phyloP scores from a whole-genome alignment of 2,329 filamentous ascomycete species.

The Nemania abortiva region DNA sequence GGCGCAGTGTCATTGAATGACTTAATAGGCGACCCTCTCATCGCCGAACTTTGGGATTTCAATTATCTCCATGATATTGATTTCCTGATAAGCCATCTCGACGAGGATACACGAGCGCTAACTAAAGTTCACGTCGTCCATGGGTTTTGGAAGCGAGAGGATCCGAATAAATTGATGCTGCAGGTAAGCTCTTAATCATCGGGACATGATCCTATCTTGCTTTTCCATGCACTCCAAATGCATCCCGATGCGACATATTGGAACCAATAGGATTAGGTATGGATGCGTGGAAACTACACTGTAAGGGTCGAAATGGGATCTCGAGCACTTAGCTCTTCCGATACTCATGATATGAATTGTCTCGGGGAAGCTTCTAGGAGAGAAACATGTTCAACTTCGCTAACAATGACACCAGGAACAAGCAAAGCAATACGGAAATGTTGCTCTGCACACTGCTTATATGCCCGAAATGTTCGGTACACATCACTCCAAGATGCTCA shows the following conservation, averaged over 20 bases:
- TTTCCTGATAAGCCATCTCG: constrained; percentile 67
- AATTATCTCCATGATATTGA: constrained; percentile 73
- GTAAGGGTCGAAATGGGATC: neutral
- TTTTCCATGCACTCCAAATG: neutral
- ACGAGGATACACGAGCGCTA: constrained; percentile 61
- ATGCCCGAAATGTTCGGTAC: constrained; percentile 90
- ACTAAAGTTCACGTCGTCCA: constrained; percentile 69
- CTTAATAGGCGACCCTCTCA: constrained; percentile 79
- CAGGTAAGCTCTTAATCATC: constrained; percentile 60
- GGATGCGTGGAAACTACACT: neutral
- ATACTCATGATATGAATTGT: neutral
- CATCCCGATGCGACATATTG: neutral
- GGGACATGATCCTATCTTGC: neutral
- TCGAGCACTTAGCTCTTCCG: neutral
- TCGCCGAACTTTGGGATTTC: constrained; percentile 78
- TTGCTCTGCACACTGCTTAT: constrained; percentile 77
- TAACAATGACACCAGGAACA: constrained; percentile 62
- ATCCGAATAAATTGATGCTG: constrained; percentile 67
- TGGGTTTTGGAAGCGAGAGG: constrained; percentile 76
- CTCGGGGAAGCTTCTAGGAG: neutral
- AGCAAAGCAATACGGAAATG: constrained; percentile 72
- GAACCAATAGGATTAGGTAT: neutral
- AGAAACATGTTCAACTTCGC: constrained; percentile 8
- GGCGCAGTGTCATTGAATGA: constrained; percentile 75
- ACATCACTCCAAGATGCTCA: constrained; percentile 87